Base-by-base conservation (phyloP, 2,329 filamentous ascomycete genomes). In the Pseudogymnoascus sp. region DNA sequence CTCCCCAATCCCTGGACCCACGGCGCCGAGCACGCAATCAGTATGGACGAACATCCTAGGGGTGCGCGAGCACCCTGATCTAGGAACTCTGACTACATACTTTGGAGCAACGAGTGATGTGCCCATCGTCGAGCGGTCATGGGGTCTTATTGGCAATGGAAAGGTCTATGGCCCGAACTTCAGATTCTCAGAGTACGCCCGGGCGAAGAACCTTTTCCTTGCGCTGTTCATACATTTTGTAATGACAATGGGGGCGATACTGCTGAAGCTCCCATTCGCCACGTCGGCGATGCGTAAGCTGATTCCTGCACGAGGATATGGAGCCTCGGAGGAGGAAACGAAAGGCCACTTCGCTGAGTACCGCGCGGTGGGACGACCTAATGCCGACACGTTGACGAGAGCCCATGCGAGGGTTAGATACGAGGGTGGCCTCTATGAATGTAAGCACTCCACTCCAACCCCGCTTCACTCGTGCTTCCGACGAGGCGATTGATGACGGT, bases 141-240 rank as follows among this genome's bases (percentile, higher is more conserved):
- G 86, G 86, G 86, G 86, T 15, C 74, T 89, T 1, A 73, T 77
- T 71, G 31, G 78, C 76, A 35, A 68, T 1, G 73, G 76, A 19
- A 73, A 82, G 62, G 77, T 77, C 42, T 88, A 88, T 68, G 86
- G 86, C 0, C 78, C 82, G n/a, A 82, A 82, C 31, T 89, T 88
- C 71, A 78, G 76, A 1, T 87, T 82, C 72, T 72, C 69, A 37
- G 83, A 88, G 73, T 83, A 82, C 70, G 77, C 79, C 70, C 79
- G 77, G 66, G 76, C 79, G 2, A 75, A 77, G 7, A 83, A 79
- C 70, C 79, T 78, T 75, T 67, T 85, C 7, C 72, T 74, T 7
- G 85, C 82, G 7, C 70, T 85, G 3, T 67, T 74, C 1, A 70
- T 82, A 26, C 83, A 88, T 69, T 78, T 81, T 66, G 72, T 74